Percentiles rank a stretch among this genome's conserved stretches.
phyloP scores from a whole-genome alignment of 176 grass and related monocot species.

The Sorghum bicolor region Sorghum_bicolor_NCBIv3 NC_012875.2:53350501-53351000 shows the following conservation, averaged over 20 bases:
- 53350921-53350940: not conserved
- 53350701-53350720: constrained; percentile 23
- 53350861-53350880: not conserved
- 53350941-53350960: not conserved
- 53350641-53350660: constrained; percentile 77
- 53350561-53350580: not conserved
- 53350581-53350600: constrained; percentile 42
- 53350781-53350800: not conserved
- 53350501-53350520: constrained; percentile 92
- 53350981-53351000: not conserved
- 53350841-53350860: not conserved
- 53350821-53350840: not conserved
- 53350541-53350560: not conserved
- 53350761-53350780: not conserved
- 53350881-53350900: not conserved
- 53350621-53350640: constrained; percentile 91
- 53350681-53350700: constrained; percentile 46
- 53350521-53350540: constrained; percentile 42
- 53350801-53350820: not conserved
- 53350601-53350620: constrained; percentile 87
- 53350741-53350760: not conserved
- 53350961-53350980: not conserved
- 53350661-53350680: constrained; percentile 75
- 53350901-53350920: not conserved
- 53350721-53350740: constrained; percentile 9